Evolutionary conservation across 139 green algal species (phyloP).

Genomic region (Ulvella scutata): DNA sequence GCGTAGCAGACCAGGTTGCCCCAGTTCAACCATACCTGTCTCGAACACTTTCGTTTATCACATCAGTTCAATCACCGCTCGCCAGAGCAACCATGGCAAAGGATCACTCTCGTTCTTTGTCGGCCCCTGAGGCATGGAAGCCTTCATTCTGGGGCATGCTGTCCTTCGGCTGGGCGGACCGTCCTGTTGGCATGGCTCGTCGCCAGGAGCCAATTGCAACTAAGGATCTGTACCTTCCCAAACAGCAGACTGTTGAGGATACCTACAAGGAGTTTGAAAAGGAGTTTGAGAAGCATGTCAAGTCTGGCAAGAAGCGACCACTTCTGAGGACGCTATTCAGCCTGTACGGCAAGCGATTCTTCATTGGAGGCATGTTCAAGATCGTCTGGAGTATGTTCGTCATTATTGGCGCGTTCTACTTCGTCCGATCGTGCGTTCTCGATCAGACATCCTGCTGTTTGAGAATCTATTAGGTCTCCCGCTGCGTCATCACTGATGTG

Average conservation of each 20-base stretch:
- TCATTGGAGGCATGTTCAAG: background rate
- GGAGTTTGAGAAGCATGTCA: background rate
- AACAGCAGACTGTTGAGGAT: background rate
- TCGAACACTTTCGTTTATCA: too few species aligned
- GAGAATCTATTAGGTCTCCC: too few species aligned
- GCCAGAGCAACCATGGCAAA: too few species aligned
- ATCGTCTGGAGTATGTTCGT: constrained; percentile 5
- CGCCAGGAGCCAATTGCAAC: background rate
- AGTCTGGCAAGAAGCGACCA: background rate
- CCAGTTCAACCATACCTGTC: too few species aligned
- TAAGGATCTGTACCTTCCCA: background rate
- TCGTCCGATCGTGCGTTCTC: too few species aligned
- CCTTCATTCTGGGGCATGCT: background rate
- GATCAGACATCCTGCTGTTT: too few species aligned
- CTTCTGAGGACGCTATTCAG: background rate
- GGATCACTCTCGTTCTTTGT: too few species aligned
- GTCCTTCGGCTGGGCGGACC: background rate
- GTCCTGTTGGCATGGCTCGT: background rate
- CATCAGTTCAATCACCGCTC: too few species aligned
- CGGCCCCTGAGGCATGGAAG: too few species aligned
- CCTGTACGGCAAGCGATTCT: background rate
- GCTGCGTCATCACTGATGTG: too few species aligned
- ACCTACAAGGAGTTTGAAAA: background rate
- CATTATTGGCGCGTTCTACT: constrained; percentile 41
- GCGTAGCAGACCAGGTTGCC: too few species aligned